phyloP scores from a whole-genome alignment of 768 basidiomycete species.

The Cystofilobasidium ferigula region DNA sequence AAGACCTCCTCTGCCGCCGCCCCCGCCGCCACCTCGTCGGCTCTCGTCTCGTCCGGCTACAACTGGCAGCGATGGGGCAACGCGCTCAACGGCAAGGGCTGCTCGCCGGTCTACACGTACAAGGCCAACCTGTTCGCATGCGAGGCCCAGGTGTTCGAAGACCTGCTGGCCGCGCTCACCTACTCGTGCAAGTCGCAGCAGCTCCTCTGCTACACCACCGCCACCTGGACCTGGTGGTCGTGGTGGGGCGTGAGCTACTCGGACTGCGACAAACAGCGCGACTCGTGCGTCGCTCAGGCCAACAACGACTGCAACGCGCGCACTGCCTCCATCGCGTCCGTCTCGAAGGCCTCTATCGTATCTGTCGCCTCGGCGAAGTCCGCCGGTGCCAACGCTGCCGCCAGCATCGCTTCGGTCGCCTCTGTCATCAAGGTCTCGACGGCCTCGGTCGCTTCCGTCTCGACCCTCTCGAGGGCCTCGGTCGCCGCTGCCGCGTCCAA shows the following conservation, averaged over 20 bases:
- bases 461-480: background rate
- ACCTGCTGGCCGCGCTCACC: background rate
- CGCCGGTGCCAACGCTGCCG: background rate
- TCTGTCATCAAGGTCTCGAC: background rate
- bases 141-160: background rate
- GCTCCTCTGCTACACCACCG: background rate
- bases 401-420: background rate
- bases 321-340: background rate
- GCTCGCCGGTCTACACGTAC: background rate
- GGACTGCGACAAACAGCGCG: background rate
- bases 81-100: background rate
- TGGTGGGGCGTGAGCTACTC: background rate
- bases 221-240: conserved; percentile 1
- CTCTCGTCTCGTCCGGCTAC: background rate
- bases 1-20: background rate
- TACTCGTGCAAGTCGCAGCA: background rate
- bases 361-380: background rate
- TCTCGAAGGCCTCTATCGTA: background rate
- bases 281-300: background rate
- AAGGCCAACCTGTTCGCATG: background rate
- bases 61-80: background rate
- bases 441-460: background rate
- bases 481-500: background rate
- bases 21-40: background rate
- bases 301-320: background rate